A percentile compares a stretch with the other conserved stretches of the same genome.
Evolutionary conservation across 495 filamentous ascomycete genomes (phyloP).

Genomic region (Aspergillus carlsbadensis): DNA sequence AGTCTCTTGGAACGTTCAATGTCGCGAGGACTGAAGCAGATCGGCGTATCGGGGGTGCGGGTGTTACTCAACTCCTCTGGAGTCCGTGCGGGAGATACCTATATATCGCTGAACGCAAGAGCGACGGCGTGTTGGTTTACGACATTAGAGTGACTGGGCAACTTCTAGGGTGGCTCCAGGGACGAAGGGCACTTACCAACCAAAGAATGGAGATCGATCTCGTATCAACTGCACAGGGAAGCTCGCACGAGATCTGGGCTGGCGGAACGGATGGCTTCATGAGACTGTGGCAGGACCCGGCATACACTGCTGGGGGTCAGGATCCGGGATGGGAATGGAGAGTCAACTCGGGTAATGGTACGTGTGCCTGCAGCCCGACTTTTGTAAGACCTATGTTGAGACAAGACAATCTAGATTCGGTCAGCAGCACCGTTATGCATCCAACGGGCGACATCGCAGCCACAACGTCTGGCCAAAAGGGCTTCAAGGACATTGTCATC

Average conservation of each 20-base stretch:
- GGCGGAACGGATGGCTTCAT: constrained; percentile 79
- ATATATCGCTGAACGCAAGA: constrained; percentile 79
- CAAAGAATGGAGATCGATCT: constrained; percentile 80
- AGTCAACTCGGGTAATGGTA: constrained; percentile 48
- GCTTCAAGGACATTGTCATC: constrained; percentile 16
- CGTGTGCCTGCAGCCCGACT: constrained; percentile 3
- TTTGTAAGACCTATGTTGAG: background rate
- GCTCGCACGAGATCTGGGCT: constrained; percentile 77
- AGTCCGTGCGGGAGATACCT: constrained; percentile 86
- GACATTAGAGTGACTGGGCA: constrained; percentile 75
- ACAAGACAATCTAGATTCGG: constrained; percentile 43
- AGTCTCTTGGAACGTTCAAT: constrained; percentile 66
- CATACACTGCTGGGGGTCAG: constrained; percentile 50
- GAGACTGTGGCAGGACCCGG: constrained; percentile 69
- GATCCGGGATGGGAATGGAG: constrained; percentile 58
- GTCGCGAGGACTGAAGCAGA: constrained; percentile 39
- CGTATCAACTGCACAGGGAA: constrained; percentile 36
- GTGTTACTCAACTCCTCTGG: constrained; percentile 76
- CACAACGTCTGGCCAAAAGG: constrained; percentile 70
- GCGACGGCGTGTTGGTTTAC: constrained; percentile 72
- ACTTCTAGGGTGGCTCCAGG: constrained; percentile 66
- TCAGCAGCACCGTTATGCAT: constrained; percentile 67
- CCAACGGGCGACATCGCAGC: constrained; percentile 64
- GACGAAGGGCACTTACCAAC: constrained; percentile 69
- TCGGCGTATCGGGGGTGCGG: constrained; percentile 56